Percentiles rank a stretch among this genome's conserved stretches.
phyloP scores from a whole-genome alignment of 768 basidiomycete species.

The Grammothele lineata region DNA sequence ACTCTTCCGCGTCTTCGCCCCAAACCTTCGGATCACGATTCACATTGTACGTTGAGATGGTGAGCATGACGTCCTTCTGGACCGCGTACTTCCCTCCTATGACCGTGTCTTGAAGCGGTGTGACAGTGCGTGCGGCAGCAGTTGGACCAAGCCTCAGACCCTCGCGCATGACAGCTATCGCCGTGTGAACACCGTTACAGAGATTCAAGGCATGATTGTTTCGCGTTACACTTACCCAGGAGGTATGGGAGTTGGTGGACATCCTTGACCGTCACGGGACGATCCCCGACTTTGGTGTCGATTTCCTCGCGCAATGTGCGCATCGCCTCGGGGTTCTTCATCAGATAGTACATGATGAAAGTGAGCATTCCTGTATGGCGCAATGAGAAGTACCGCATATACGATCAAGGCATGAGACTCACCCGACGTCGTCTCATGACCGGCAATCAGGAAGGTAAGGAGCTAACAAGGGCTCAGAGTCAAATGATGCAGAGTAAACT shows the following conservation, averaged over 20 bases:
- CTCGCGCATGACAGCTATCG: slow-evolving; percentile 37
- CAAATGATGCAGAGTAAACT: no score
- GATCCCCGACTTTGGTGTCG: slow-evolving; percentile 40
- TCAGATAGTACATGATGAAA: slow-evolving; percentile 40
- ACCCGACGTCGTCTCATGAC: slow-evolving; percentile 38
- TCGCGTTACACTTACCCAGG: slow-evolving; percentile 32
- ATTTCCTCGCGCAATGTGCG: slow-evolving; percentile 43
- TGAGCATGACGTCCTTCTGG: slow-evolving; percentile 26
- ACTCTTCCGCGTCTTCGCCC: slow-evolving; percentile 42
- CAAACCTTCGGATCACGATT: slow-evolving; percentile 40
- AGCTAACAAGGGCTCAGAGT: slow-evolving; percentile 24
- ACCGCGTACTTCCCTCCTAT: slow-evolving; percentile 39
- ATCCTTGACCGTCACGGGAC: slow-evolving; percentile 33
- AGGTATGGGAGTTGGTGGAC: slow-evolving; percentile 40
- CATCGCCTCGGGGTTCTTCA: slow-evolving; percentile 39
- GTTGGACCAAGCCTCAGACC: slow-evolving; percentile 34
- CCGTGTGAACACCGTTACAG: neutral
- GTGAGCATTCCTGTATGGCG: slow-evolving; percentile 34
- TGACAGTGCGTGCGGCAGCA: slow-evolving; percentile 31
- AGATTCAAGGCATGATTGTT: no score
- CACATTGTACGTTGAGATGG: slow-evolving; percentile 26
- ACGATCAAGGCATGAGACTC: neutral
- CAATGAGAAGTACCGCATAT: no score
- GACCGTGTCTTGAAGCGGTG: slow-evolving; percentile 32
- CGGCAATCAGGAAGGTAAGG: slow-evolving; percentile 46